A percentile compares a stretch with the other conserved stretches of the same genome.
phyloP scores from a whole-genome alignment of 2,329 filamentous ascomycete genomes.

The Berkeleyomyces basicola region DNA sequence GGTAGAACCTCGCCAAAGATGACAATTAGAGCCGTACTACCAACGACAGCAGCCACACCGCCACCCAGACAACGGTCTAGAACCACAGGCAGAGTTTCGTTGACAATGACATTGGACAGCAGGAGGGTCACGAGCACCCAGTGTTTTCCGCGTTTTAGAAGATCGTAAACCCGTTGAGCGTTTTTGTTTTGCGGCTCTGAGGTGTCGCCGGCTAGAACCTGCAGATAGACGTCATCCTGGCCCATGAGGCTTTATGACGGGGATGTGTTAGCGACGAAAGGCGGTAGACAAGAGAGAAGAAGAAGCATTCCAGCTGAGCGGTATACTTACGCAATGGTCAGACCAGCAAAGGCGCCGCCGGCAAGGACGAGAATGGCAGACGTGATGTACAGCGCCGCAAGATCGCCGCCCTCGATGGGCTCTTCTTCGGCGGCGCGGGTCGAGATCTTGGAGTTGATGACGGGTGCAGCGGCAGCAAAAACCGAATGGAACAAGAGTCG shows the following conservation, averaged over 20 bases:
- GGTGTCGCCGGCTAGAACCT: constrained; percentile 76
- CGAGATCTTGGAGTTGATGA: constrained; percentile 17
- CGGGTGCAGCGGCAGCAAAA: constrained; percentile 31
- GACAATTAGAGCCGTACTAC: constrained; percentile 87
- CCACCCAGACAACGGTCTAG: constrained; percentile 86
- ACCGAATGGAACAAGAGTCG: constrained; percentile 12
- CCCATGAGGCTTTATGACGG: constrained; percentile 34
- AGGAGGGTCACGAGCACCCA: constrained; percentile 94
- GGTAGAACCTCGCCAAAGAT: constrained; percentile 96
- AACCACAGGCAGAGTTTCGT: constrained; percentile 90
- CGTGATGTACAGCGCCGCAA: constrained; percentile 68
- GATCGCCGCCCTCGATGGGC: constrained; percentile 40
- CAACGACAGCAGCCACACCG: constrained; percentile 83
- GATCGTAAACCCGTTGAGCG: constrained; percentile 60
- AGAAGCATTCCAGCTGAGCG: background rate
- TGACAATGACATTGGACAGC: constrained; percentile 92
- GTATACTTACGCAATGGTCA: constrained; percentile 65
- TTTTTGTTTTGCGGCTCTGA: constrained; percentile 76
- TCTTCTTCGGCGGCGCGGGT: constrained; percentile 26
- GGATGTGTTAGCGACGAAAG: background rate
- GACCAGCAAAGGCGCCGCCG: constrained; percentile 82
- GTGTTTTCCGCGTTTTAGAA: constrained; percentile 82
- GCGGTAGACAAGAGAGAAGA: background rate
- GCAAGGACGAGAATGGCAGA: constrained; percentile 69
- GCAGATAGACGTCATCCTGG: constrained; percentile 89